Base-by-base conservation (phyloP, 345 rosid species). In the Salix suchowensis region DNA sequence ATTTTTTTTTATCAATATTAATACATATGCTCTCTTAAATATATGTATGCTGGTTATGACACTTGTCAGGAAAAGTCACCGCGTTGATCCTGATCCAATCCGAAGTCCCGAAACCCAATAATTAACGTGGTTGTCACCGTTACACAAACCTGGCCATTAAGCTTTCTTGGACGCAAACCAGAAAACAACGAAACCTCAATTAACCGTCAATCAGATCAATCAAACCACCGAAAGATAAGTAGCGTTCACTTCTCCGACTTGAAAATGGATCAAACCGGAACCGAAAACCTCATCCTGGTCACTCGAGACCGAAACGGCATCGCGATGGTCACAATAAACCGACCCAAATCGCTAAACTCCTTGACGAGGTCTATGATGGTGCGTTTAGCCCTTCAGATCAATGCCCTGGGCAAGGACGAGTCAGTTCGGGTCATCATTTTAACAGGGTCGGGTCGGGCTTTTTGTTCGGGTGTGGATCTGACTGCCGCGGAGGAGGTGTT, bases 401-500 rank as follows among this genome's bases (percentile, higher is more conserved):
- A 87, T 79, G 79, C 87, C 7, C 81, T 93, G 44, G 91, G 75
- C 36, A 32, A 74, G 21, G 97, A 92, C 62, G 87, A 87, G 3
- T 83, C 94, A 0, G 90, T 92, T 4, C 82, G 82, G 85, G 95
- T 86, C 62, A 85, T 93, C 23, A 83, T 96, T 50, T 71, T 96
- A 39, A 77, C 91, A 16, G 97, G 95, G 11, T 82, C 96, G 30
- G 98, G 99, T 71, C 84, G 92, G 44, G 87, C 98, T 10, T 96
- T 93, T 81, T 96, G 98, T 79, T 86, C 98, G 7, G 99, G 99
- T 16, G 90, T 93, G 6, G 99, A 96, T 80, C 85, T 93, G 76
- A 96, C 91, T 23, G 87, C 89, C 5, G 98, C 97, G 4, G 96
- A 93, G 85, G 87, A 88, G 11, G 94, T 96, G 48, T 96, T 96